Conservation (phyloP, 164 flowering plant genomes). For the Stephania cephalantha region DNA sequence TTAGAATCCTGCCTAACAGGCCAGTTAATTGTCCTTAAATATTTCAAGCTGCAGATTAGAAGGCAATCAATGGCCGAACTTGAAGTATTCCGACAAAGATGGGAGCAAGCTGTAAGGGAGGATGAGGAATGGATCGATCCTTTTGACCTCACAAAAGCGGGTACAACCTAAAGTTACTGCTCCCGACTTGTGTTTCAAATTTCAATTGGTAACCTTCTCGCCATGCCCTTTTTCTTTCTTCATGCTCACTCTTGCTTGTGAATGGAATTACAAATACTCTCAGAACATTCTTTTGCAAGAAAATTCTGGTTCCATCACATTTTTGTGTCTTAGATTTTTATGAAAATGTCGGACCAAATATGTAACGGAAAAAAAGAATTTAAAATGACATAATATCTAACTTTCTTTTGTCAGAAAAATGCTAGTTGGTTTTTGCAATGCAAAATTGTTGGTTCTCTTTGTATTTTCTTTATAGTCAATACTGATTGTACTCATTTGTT, state of each 20-base stretch:
- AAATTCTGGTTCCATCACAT: not conserved
- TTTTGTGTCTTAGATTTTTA: not conserved
- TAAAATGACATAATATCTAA: too few relatives aligned
- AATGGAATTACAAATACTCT: not conserved
- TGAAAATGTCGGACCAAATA: not conserved
- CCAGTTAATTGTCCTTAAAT: not conserved
- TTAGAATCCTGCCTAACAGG: not conserved
- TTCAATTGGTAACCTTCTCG: not conserved
- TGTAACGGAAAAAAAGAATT: not conserved
- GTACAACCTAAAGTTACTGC: not conserved
- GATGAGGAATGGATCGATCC: constrained; percentile 58
- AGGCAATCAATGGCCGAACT: constrained; percentile 62
- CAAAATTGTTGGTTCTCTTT: too few relatives aligned
- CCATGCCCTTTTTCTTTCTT: constrained; percentile 1
- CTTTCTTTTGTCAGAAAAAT: too few relatives aligned
- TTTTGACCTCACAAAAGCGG: constrained; percentile 12
- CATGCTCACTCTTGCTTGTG: constrained; percentile 8
- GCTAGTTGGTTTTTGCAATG: too few relatives aligned
- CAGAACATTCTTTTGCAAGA: not conserved
- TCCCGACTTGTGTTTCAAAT: not conserved
- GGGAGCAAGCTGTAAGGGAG: constrained; percentile 47
- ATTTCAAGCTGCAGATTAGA: constrained; percentile 38
- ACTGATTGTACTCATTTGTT: too few relatives aligned
- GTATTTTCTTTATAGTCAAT: too few relatives aligned
- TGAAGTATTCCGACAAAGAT: constrained; percentile 36